Conservation (phyloP, 2,329 filamentous ascomycete genomes). For the Botrytis tulipae region DNA sequence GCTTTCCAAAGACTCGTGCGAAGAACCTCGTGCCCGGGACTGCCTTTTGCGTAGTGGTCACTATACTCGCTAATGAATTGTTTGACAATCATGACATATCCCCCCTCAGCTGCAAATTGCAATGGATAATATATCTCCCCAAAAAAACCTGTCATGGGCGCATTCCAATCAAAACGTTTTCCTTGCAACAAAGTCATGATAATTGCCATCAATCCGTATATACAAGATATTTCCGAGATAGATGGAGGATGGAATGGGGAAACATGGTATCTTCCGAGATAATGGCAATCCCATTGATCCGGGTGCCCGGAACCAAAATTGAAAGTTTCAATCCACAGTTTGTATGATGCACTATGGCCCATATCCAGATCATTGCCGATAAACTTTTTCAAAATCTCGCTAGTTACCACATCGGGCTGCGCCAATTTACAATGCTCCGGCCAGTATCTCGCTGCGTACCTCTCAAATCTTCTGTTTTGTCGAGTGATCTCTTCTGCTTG, state of each 20-base stretch:
- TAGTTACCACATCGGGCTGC: neutral
- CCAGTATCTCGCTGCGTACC: neutral
- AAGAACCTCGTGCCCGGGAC: neutral
- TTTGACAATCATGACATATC: neutral
- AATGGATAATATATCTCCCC: neutral
- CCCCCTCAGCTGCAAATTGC: neutral
- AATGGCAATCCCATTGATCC: no score
- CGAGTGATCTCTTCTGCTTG: fast-evolving
- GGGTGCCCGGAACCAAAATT: no score
- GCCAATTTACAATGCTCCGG: neutral
- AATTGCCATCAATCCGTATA: neutral
- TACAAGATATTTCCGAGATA: fast-evolving
- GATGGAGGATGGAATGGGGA: no score
- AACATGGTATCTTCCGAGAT: no score
- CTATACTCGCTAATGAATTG: fast-evolving
- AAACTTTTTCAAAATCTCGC: fast-evolving
- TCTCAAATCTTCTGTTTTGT: fast-evolving
- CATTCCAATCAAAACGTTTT: neutral
- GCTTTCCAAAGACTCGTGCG: fast-evolving
- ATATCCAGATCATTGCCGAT: neutral
- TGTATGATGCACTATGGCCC: neutral
- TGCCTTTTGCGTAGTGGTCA: neutral
- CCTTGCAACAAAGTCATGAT: neutral
- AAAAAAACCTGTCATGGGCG: fast-evolving
- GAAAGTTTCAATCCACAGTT: no score